Percentiles rank a stretch among this genome's conserved stretches.
Evolutionary conservation across 2,329 filamentous ascomycete genomes (phyloP).

Genomic region (Penicillium sp.): DNA sequence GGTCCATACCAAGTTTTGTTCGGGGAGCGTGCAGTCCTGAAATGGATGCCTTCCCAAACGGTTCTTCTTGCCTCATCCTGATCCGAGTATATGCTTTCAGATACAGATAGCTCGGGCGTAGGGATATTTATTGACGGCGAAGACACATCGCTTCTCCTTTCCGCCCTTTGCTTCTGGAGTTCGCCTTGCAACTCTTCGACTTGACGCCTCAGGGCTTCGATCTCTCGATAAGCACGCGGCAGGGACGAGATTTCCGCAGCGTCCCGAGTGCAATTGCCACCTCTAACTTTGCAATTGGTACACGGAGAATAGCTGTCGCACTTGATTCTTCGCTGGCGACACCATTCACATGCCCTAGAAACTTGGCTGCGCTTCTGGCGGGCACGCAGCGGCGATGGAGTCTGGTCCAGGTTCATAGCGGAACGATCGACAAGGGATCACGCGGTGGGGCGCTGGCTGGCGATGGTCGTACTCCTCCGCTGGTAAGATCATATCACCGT

Average conservation of each 20-base stretch:
- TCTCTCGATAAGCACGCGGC: constrained; percentile 8
- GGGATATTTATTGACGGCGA: neutral
- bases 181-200: constrained; percentile 25
- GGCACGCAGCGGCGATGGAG: neutral
- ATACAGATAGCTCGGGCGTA: constrained; percentile 2
- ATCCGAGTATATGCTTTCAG: neutral
- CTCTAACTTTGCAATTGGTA: constrained; percentile 3
- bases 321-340: constrained; percentile 5
- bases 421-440: neutral
- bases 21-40: constrained; percentile 33
- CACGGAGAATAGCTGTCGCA: constrained; percentile 11
- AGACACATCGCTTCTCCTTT: constrained; percentile 22
- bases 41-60: constrained; percentile 39
- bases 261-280: constrained; percentile 5
- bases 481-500: too few species aligned
- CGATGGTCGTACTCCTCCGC: too few species aligned
- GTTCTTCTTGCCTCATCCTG: constrained; percentile 20
- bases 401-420: neutral
- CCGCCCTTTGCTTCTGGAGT: constrained; percentile 29
- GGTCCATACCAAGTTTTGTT: constrained; percentile 44
- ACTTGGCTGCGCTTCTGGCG: constrained; percentile 12
- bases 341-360: constrained; percentile 9
- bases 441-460: too few species aligned
- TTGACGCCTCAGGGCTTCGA: constrained; percentile 1
- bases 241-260: neutral